Evolutionary conservation across 139 green algal genomes (phyloP).

Genomic region (Tetradesmus lagerheimii): DNA sequence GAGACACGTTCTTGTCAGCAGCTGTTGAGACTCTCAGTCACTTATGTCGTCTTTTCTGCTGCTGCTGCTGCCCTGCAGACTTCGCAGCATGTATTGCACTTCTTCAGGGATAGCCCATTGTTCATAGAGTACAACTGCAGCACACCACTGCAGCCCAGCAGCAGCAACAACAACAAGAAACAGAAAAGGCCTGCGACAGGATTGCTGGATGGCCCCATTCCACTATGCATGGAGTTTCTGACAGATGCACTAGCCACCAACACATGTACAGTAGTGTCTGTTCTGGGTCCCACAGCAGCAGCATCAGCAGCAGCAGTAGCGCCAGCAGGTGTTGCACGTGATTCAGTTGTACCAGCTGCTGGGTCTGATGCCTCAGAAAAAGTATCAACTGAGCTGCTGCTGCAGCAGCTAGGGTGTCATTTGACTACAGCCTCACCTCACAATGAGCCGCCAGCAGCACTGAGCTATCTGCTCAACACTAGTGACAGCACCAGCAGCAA

Average conservation of each 20-base stretch:
- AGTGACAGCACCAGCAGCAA: not conserved
- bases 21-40: no score
- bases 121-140: constrained; percentile 33
- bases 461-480: not conserved
- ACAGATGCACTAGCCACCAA: not conserved
- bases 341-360: no score
- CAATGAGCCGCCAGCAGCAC: not conserved
- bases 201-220: not conserved
- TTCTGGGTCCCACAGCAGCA: not conserved
- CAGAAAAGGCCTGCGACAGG: not conserved
- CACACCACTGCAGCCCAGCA: not conserved
- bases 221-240: constrained; percentile 2
- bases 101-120: not conserved
- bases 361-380: no score
- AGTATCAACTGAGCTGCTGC: constrained; percentile 15
- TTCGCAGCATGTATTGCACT: constrained; percentile 25
- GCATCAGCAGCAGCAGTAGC: constrained; percentile 2
- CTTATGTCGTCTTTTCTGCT: no score
- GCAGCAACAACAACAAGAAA: not conserved
- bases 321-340: not conserved
- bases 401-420: not conserved
- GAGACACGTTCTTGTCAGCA: no score
- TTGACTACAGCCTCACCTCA: not conserved
- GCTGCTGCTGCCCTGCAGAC: not conserved
- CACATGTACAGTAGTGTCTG: constrained; percentile 16